phyloP scores from a whole-genome alignment of 768 basidiomycete genomes.

The Boletus pseudopeckii region DNA sequence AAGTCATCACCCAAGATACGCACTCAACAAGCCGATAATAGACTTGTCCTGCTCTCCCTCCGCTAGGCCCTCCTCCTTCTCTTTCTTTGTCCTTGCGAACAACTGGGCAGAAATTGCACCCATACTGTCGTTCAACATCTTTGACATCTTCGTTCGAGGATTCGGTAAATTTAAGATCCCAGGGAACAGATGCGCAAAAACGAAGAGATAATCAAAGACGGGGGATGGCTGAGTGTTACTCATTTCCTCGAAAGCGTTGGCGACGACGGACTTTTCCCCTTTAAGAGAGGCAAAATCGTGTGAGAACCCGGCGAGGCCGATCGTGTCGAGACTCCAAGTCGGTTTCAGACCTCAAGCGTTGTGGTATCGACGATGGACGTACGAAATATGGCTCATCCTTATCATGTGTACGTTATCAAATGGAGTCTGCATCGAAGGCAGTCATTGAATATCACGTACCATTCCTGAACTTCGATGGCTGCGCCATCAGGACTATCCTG shows the following conservation, averaged over 20 bases:
- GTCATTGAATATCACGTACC: constrained; percentile 26
- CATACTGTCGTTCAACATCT: constrained; percentile 29
- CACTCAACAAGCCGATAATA: constrained; percentile 38
- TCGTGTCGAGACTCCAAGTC: constrained; percentile 36
- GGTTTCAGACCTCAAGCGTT: background rate
- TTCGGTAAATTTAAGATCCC: constrained; percentile 32
- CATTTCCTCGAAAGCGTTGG: constrained; percentile 22
- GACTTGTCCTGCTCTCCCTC: constrained; percentile 34
- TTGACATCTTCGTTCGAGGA: constrained; percentile 23
- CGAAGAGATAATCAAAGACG: constrained; percentile 13
- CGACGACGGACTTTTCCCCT: constrained; percentile 23
- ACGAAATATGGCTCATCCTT: constrained; percentile 49
- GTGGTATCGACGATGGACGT: constrained; percentile 7
- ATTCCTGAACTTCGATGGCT: constrained; percentile 46
- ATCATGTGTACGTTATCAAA: background rate
- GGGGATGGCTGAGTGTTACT: constrained; percentile 25
- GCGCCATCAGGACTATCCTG: constrained; percentile 26
- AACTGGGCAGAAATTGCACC: constrained; percentile 33
- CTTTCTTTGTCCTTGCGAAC: constrained; percentile 32
- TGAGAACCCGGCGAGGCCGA: constrained; percentile 44
- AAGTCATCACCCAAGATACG: constrained; percentile 2
- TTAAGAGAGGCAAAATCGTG: constrained; percentile 44
- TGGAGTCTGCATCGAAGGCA: background rate
- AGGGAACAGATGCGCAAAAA: constrained; percentile 33
- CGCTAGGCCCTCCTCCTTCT: constrained; percentile 26